A percentile compares a stretch with the other conserved stretches of the same genome.
phyloP scores from a whole-genome alignment of 2,329 filamentous ascomycete species.

The Aspergillus fructus region DNA sequence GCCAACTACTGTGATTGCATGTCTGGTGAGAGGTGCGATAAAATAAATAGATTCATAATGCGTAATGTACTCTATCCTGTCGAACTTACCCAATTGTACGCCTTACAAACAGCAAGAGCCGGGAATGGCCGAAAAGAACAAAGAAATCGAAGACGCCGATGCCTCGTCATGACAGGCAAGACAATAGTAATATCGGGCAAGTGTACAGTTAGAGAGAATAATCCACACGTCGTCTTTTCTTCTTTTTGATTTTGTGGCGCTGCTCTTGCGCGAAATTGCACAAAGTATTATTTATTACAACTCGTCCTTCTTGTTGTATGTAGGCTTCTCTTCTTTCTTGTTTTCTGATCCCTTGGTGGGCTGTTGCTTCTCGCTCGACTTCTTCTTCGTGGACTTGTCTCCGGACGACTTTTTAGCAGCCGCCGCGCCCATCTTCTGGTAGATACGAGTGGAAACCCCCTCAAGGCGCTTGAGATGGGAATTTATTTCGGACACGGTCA shows the following conservation, averaged over 20 bases:
- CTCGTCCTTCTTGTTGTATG: slow-evolving; percentile 34
- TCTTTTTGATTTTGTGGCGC: background rate
- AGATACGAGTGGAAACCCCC: slow-evolving; percentile 40
- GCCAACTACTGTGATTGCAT: background rate
- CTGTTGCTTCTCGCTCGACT: slow-evolving; percentile 4
- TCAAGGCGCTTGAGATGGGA: slow-evolving; percentile 70
- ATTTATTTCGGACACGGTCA: slow-evolving; percentile 70
- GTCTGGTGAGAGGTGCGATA: background rate
- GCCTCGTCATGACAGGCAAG: background rate
- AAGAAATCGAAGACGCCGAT: background rate
- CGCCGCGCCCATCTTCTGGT: slow-evolving; percentile 48
- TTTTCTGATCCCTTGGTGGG: slow-evolving; percentile 17
- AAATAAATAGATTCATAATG: slow-evolving; percentile 6
- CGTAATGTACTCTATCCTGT: slow-evolving; percentile 6
- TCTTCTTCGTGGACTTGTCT: slow-evolving; percentile 26
- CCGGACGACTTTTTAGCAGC: slow-evolving; percentile 20
- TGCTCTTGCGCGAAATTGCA: background rate
- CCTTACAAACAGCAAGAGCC: background rate
- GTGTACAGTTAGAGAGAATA: slow-evolving; percentile 2
- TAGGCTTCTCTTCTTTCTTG: slow-evolving; percentile 23
- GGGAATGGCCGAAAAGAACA: background rate
- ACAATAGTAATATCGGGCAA: background rate
- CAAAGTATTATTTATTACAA: slow-evolving; percentile 20
- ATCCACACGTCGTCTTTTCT: slow-evolving; percentile 14
- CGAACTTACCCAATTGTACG: background rate